These are phyloP conservation scores for Nannochloropsis granulata DNA, from an alignment of 108 stramenopile species.

Conservation along the genomic window DNA sequence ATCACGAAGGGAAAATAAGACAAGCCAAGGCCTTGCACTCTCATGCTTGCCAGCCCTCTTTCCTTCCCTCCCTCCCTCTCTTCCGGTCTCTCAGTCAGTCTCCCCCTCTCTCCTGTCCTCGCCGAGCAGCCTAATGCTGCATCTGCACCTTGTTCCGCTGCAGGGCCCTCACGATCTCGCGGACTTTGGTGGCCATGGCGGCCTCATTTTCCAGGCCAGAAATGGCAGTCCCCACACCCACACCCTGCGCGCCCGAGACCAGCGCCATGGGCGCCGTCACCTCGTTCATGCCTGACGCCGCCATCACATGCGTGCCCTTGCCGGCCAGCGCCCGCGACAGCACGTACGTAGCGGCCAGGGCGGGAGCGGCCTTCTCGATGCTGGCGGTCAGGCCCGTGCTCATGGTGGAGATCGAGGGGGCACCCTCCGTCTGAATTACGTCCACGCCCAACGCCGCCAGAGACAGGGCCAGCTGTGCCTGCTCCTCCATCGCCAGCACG, in stretches of 20 bases:
- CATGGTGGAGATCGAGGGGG: slow-evolving; percentile 20
- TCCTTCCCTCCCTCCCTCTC: no score
- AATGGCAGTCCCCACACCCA: slow-evolving; percentile 35
- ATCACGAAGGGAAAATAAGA: no score
- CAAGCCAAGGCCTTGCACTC: no score
- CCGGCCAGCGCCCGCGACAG: slow-evolving; percentile 33
- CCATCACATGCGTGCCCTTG: slow-evolving; percentile 27
- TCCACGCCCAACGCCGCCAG: slow-evolving; percentile 37
- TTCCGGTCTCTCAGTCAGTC: neutral
- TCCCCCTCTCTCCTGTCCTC: neutral
- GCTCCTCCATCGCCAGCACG: slow-evolving; percentile 34
- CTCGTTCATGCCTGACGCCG: slow-evolving; percentile 39
- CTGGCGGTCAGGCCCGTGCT: slow-evolving; percentile 28
- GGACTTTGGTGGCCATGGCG: neutral
- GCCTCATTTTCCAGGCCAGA: neutral
- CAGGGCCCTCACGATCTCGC: neutral
- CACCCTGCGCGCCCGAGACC: slow-evolving; percentile 35
- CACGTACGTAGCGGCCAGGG: slow-evolving; percentile 35
- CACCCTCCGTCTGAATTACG: slow-evolving; percentile 39
- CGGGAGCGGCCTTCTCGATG: slow-evolving; percentile 39
- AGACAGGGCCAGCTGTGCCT: slow-evolving; percentile 27
- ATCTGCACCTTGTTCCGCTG: neutral
- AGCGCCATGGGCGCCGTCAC: slow-evolving; percentile 37
- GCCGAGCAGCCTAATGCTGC: neutral
- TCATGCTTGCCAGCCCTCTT: no score